These are phyloP conservation scores for Fraxinus baroniana DNA, from an alignment of 305 asterid genomes.

Conservation along the genomic window DNA sequence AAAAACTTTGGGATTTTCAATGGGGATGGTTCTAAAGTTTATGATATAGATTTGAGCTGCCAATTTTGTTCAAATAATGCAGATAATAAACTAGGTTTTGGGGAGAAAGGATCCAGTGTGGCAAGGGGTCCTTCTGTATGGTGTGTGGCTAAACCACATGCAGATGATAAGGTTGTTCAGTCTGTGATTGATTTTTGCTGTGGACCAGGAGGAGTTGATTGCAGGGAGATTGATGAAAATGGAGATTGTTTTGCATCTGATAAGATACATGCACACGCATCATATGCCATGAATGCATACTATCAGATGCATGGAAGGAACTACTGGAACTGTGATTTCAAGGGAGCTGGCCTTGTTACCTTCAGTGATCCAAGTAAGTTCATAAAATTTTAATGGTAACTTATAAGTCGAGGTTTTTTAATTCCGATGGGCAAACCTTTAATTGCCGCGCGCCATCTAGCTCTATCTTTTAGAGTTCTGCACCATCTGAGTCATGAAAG, in stretches of 20 bases:
- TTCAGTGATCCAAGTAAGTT: slow-evolving; percentile 58
- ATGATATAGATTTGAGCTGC: slow-evolving; percentile 58
- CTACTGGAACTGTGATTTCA: slow-evolving; percentile 63
- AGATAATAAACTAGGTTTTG: slow-evolving; percentile 34
- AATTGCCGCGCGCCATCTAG: background rate
- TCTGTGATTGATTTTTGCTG: slow-evolving; percentile 57
- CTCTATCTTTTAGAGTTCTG: background rate
- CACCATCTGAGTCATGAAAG: background rate
- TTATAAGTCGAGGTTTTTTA: background rate
- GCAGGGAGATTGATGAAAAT: slow-evolving; percentile 46
- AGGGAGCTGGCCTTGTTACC: slow-evolving; percentile 56
- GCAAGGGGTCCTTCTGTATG: slow-evolving; percentile 72
- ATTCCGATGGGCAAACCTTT: background rate
- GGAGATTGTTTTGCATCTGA: slow-evolving; percentile 42
- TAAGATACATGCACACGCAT: slow-evolving; percentile 52
- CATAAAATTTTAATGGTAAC: background rate
- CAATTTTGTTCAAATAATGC: slow-evolving; percentile 39
- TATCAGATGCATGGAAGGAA: slow-evolving; percentile 70
- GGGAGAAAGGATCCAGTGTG: slow-evolving; percentile 29
- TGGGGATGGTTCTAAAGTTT: slow-evolving; percentile 43
- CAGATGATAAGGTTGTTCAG: slow-evolving; percentile 59
- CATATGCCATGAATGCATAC: slow-evolving; percentile 55
- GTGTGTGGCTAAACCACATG: slow-evolving; percentile 78
- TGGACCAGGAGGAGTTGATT: slow-evolving; percentile 57
- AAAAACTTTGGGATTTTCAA: slow-evolving; percentile 49